Conservation (phyloP, 1,284 basidiomycete genomes). For the Quambalaria eucalypti region DNA sequence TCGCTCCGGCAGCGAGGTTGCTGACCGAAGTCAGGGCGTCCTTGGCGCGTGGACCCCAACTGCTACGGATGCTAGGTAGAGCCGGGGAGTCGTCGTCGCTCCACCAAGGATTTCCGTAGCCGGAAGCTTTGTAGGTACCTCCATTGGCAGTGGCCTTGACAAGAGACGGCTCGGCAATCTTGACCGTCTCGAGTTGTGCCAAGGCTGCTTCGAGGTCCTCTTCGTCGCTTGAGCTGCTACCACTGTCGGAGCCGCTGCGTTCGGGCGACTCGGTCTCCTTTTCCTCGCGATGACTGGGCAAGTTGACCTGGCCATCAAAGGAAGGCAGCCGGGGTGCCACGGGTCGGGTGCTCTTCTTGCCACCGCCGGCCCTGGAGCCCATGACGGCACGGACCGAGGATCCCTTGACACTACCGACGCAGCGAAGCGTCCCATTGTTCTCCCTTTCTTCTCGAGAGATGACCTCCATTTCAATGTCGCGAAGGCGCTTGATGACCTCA, state of each 20-base stretch:
- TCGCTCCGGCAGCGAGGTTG: too few relatives aligned
- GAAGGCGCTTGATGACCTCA: constrained; percentile 64
- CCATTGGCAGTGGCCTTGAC: constrained; percentile 12
- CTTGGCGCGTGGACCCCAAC: too few relatives aligned
- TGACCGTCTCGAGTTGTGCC: constrained; percentile 33
- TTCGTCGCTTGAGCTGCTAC: constrained; percentile 9
- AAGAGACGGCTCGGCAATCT: constrained; percentile 17
- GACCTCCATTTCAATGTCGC: constrained; percentile 67
- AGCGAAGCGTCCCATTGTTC: constrained; percentile 16
- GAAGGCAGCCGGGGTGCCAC: constrained; percentile 65
- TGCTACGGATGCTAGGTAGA: constrained; percentile 26
- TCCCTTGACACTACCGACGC: constrained; percentile 63
- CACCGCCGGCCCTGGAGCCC: constrained; percentile 12
- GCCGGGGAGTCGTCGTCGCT: too few relatives aligned
- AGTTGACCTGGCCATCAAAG: constrained; percentile 66
- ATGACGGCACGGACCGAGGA: constrained; percentile 27
- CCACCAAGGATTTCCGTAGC: constrained; percentile 43
- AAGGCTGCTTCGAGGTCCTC: constrained; percentile 39
- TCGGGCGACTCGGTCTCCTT: neutral
- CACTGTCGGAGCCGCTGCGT: neutral
- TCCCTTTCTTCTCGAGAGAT: constrained; percentile 24
- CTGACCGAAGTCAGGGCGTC: too few relatives aligned
- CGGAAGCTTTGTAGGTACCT: constrained; percentile 35
- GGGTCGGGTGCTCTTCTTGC: constrained; percentile 50
- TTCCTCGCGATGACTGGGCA: constrained; percentile 34